phyloP scores from a whole-genome alignment of 2,329 filamentous ascomycete species.

The Aspergillus sp. region DNA sequence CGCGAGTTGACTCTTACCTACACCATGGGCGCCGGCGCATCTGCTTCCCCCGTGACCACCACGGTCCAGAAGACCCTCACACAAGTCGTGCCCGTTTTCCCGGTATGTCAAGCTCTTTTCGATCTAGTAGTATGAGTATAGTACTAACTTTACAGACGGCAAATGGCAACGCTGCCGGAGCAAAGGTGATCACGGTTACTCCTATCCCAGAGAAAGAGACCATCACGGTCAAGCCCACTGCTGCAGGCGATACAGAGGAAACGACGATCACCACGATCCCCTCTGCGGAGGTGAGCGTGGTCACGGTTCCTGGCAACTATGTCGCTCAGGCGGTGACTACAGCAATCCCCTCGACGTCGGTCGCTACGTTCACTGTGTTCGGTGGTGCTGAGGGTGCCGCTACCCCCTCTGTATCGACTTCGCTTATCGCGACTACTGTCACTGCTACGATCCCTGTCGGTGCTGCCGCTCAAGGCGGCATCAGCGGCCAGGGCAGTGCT shows the following conservation, averaged over 20 bases:
- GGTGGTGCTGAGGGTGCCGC: too few species aligned
- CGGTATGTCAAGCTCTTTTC: constrained; percentile 6
- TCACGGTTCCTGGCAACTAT: not conserved
- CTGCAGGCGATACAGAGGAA: not conserved
- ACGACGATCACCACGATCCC: not conserved
- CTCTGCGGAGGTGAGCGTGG: not conserved
- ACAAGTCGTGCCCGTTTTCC: constrained; percentile 5
- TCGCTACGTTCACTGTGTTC: not conserved
- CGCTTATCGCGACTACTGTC: too few species aligned
- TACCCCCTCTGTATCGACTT: too few species aligned
- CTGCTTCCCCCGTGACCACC: constrained; percentile 30
- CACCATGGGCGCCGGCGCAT: constrained; percentile 30
- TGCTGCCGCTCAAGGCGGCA: constrained; percentile 1
- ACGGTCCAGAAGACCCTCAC: constrained; percentile 30
- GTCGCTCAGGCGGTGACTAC: constrained; percentile 18
- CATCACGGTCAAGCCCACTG: not conserved
- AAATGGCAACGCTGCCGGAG: not conserved
- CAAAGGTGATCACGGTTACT: not conserved
- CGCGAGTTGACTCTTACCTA: constrained; percentile 30
- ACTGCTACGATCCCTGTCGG: constrained; percentile 1
- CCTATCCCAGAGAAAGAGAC: not conserved
- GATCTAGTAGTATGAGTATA: constrained; percentile 15
- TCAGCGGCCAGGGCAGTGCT: too few species aligned
- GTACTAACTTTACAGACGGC: constrained; percentile 1
- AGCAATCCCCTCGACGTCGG: constrained; percentile 15